phyloP scores from a whole-genome alignment of 352 stramenopile genomes.

The Pythium brachiatum region DNA sequence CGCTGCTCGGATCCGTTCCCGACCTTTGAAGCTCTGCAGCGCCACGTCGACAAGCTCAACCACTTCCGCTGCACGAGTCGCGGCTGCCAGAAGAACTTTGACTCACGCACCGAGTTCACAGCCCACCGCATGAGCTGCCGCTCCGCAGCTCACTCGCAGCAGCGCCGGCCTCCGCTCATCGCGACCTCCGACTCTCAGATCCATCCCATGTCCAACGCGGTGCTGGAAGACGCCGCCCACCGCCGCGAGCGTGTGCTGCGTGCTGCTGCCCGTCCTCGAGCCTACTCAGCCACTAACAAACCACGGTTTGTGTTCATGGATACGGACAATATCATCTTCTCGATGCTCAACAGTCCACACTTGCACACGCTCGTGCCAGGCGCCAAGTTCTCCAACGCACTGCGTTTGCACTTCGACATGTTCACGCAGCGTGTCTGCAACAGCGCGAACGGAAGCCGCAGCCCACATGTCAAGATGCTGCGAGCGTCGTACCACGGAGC shows the following conservation, averaged over 20 bases:
- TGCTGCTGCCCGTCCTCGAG: neutral
- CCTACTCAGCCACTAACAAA: constrained; percentile 3
- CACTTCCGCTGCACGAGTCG: constrained; percentile 14
- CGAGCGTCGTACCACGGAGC: constrained; percentile 12
- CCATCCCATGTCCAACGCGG: neutral
- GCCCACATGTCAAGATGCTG: constrained; percentile 7
- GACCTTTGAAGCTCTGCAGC: constrained; percentile 9
- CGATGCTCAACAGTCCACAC: constrained; percentile 19
- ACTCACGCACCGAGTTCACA: neutral
- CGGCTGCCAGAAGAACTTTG: constrained; percentile 15
- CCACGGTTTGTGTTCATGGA: constrained; percentile 18
- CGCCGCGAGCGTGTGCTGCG: constrained; percentile 8
- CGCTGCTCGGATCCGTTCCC: constrained; percentile 4
- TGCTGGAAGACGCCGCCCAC: neutral
- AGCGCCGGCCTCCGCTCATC: neutral
- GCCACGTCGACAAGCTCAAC: constrained; percentile 9
- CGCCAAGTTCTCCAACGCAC: constrained; percentile 13
- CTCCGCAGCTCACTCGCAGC: neutral
- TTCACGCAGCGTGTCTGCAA: constrained; percentile 19
- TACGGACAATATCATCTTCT: constrained; percentile 22
- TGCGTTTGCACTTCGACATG: constrained; percentile 17
- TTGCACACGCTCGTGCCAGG: constrained; percentile 12
- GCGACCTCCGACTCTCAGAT: constrained; percentile 7
- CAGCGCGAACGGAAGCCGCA: constrained; percentile 3
- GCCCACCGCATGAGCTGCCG: constrained; percentile 7